Evolutionary conservation across 257 asterid genomes (phyloP).

Genomic region (Lycium barbarum): DNA sequence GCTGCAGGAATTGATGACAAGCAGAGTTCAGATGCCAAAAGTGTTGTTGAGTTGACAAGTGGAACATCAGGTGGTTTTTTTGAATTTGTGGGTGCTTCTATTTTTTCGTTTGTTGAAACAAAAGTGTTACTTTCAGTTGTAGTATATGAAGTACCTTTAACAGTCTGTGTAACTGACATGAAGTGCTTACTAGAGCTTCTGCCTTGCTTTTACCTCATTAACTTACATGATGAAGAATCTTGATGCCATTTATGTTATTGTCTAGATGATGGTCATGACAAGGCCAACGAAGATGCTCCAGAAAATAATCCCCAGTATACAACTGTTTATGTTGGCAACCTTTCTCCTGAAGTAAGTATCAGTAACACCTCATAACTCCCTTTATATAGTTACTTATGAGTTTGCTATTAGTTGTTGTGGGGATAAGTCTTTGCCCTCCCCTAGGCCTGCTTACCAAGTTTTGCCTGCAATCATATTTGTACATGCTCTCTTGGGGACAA

Average conservation of each 20-base stretch:
- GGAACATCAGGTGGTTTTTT: conserved; percentile 61
- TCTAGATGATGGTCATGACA: conserved; percentile 76
- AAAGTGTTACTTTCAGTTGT: neutral
- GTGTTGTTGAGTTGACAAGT: conserved; percentile 63
- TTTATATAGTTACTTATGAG: neutral
- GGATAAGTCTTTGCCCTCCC: no score
- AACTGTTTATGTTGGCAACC: conserved; percentile 87
- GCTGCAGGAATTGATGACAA: conserved; percentile 66
- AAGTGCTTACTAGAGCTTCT: neutral
- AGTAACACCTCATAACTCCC: neutral
- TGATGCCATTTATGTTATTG: neutral
- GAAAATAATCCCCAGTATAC: conserved; percentile 81
- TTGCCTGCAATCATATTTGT: neutral
- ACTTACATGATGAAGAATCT: neutral
- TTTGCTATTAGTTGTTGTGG: neutral
- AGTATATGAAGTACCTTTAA: neutral
- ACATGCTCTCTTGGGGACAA: neutral
- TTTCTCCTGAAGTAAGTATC: conserved; percentile 74
- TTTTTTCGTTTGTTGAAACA: neutral
- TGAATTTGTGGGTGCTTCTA: neutral
- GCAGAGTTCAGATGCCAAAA: conserved; percentile 60
- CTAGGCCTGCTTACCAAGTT: neutral
- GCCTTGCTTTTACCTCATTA: neutral
- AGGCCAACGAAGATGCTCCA: conserved; percentile 69
- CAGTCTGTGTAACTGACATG: neutral